phyloP scores from a whole-genome alignment of 805 yeast species.

The Barnettozyma californica region DNA sequence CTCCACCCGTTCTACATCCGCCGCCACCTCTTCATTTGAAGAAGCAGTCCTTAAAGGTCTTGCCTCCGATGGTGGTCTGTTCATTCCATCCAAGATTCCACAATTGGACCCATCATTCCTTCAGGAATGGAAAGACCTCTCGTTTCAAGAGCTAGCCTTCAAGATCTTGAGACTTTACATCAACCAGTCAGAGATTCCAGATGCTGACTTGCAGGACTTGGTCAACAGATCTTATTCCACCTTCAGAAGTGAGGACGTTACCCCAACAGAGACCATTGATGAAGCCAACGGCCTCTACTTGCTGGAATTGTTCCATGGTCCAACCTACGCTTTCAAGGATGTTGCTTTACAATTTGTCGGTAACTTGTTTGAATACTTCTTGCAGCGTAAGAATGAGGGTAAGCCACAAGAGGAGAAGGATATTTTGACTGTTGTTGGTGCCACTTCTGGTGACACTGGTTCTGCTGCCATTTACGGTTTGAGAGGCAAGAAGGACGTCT shows the following conservation, averaged over 20 bases:
- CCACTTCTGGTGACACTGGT: slow-evolving; percentile 98
- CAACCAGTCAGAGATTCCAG: slow-evolving; percentile 64
- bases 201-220: slow-evolving; percentile 57
- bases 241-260: slow-evolving; percentile 81
- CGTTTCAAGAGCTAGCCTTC: slow-evolving; percentile 84
- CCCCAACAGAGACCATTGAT: slow-evolving; percentile 71
- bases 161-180: slow-evolving; percentile 81
- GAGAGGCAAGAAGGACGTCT: slow-evolving; percentile 95
- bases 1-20: slow-evolving; percentile 64
- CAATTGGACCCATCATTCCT: slow-evolving; percentile 48
- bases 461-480: slow-evolving; percentile 98
- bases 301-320: slow-evolving; percentile 96
- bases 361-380: slow-evolving; percentile 88
- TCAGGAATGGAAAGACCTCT: slow-evolving; percentile 62
- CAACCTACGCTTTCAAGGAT: slow-evolving; percentile 98
- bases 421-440: slow-evolving; percentile 93
- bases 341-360: slow-evolving; percentile 98
- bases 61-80: slow-evolving; percentile 95
- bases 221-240: slow-evolving; percentile 78
- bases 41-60: slow-evolving; percentile 84
- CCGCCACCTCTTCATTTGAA: slow-evolving; percentile 60
- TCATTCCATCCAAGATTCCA: slow-evolving; percentile 82
- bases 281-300: slow-evolving; percentile 57
- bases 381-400: slow-evolving; percentile 63
- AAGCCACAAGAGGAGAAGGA: slow-evolving; percentile 57